Evolutionary conservation across 176 grass and related monocot genomes (phyloP), one percentile per base, ranked within the genome.

Genomic region (Tillandsia fasciculata): DNA sequence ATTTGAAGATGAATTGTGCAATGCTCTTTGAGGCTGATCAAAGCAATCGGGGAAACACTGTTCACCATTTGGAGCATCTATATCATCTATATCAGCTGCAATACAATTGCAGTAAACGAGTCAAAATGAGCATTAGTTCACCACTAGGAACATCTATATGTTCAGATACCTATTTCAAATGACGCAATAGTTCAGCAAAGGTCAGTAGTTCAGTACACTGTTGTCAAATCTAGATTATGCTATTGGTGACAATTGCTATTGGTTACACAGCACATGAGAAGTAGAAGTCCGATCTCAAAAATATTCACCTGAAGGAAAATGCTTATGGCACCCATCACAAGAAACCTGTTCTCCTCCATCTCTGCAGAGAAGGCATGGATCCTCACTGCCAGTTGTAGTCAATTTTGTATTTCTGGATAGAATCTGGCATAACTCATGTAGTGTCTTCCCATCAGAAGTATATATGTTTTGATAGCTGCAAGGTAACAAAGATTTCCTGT

Each of bases 401-500:
- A 69, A 71, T 59, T 75, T 66, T 78, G 77, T 70, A 72, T 49
- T 50, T 63, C 70, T 56, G 57, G 79, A 70, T 76, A 95, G 58
- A 76, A 84, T 71, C 10, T 87, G 65, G 69, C 80, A 85, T 76
- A 90, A 71, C 58, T 80, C 64, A 87, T 95, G 90, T 61, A 94
- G 90, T 68, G 90, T 77, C 70, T 79, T 61, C 72, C 86, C 87
- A 53, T 95, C 90, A 75, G 69, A 29, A 84, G 80, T 84, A 83
- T 90, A 95, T 78, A 95, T 95, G 59, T 77, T 79, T 28, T 17
- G 76, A 71, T 95, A 90, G 78, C 90, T 95, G 76, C 69, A 83
- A 86, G 11, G 71, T 59, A 27, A 33, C 64, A 67, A 64, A 75
- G 51, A 8, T 42, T 67, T 42, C 28, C 28, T 47, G 29, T 66